phyloP scores from a whole-genome alignment of 768 basidiomycete species.

The Termitomyces sp. region DNA sequence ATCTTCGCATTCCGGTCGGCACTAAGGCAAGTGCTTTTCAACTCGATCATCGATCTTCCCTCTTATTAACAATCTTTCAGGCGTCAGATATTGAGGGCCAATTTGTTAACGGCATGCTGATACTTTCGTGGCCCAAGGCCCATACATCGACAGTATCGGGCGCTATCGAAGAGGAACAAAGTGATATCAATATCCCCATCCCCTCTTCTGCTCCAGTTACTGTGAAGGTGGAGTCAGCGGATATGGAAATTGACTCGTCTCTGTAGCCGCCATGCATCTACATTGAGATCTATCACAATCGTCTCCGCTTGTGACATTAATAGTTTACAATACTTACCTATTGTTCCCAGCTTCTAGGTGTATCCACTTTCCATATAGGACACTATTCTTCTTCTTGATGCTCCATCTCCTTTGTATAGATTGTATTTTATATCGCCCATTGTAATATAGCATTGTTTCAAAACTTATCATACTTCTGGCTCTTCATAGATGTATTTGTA shows the following conservation, averaged over 20 bases:
- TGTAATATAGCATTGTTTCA: not conserved
- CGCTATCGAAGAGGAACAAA: not conserved
- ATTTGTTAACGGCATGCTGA: conserved; percentile 10
- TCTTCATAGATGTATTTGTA: not conserved
- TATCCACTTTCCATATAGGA: not conserved
- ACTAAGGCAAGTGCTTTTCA: conserved; percentile 25
- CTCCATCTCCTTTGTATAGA: not conserved
- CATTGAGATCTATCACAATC: not conserved
- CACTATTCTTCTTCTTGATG: not conserved
- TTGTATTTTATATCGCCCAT: not conserved
- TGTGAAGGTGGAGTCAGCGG: conserved; percentile 9
- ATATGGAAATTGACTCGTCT: conserved; percentile 5
- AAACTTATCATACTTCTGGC: not conserved
- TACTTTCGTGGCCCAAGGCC: conserved; percentile 10
- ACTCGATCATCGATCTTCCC: not conserved
- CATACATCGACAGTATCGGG: not conserved
- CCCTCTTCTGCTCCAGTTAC: not conserved
- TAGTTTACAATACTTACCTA: not conserved
- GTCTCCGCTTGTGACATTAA: not conserved
- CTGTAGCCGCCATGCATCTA: not conserved
- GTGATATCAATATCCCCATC: not conserved
- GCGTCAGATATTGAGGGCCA: conserved; percentile 5
- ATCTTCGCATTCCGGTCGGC: conserved; percentile 29
- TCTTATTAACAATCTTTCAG: not conserved
- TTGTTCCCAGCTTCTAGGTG: not conserved